Conservation (phyloP, 306 rosid genomes). For the Ormosia semicastrata region DNA sequence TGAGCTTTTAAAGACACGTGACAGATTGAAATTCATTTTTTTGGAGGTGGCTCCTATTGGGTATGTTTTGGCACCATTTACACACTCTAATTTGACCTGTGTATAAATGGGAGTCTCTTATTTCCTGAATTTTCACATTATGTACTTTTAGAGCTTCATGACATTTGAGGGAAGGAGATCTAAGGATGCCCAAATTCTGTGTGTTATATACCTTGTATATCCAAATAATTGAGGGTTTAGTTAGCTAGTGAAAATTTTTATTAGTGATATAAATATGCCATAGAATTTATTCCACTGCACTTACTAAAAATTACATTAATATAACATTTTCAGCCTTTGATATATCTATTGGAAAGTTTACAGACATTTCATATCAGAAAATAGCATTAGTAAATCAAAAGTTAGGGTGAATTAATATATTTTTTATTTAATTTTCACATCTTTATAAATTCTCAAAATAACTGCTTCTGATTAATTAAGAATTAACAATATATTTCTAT, state of each 20-base stretch:
- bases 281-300: background rate
- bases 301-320: background rate
- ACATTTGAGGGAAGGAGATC: background rate
- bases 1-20: slow-evolving; percentile 56
- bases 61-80: slow-evolving; percentile 50
- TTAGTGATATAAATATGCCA: background rate
- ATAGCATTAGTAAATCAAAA: slow-evolving; percentile 8
- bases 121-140: background rate
- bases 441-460: background rate
- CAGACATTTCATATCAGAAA: background rate
- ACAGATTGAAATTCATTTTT: slow-evolving; percentile 57
- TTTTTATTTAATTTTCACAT: background rate
- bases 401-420: background rate
- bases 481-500: background rate
- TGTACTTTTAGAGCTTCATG: background rate
- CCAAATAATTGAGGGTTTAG: background rate
- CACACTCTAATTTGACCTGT: background rate
- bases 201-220: background rate
- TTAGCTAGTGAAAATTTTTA: background rate
- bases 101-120: background rate
- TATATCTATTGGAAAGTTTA: background rate
- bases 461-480: background rate
- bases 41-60: slow-evolving; percentile 86
- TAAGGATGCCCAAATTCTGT: background rate
- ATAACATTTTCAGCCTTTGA: background rate